Percentiles rank a stretch among this genome's conserved stretches.
These are phyloP conservation scores for Psilocybe tampanensis DNA, from an alignment of 768 basidiomycete genomes.

Conservation along the genomic window DNA sequence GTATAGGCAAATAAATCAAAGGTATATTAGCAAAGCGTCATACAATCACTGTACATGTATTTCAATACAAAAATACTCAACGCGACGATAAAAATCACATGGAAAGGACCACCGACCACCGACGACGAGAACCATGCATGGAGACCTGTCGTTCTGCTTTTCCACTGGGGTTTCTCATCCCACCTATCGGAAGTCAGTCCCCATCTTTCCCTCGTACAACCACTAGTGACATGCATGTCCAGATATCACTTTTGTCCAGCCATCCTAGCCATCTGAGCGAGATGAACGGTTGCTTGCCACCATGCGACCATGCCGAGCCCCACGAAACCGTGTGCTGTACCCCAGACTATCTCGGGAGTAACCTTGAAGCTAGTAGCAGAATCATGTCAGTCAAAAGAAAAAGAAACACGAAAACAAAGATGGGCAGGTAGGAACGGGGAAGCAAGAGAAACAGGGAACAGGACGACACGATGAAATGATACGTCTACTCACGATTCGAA, in stretches of 20 bases:
- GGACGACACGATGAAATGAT: too few species aligned
- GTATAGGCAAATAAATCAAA: not conserved
- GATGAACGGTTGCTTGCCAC: constrained; percentile 78
- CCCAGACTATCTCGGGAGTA: constrained; percentile 78
- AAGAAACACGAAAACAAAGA: not conserved
- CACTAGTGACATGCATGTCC: too few species aligned
- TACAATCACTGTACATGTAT: not conserved
- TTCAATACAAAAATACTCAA: too few species aligned
- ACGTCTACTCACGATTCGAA: constrained; percentile 69
- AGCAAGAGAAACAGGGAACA: not conserved
- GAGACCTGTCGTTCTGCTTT: not conserved
- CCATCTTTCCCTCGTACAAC: too few species aligned
- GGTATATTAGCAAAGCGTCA: not conserved
- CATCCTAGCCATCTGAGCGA: constrained; percentile 42
- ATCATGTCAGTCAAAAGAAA: not conserved
- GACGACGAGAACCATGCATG: too few species aligned
- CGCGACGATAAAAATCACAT: too few species aligned
- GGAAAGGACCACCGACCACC: too few species aligned
- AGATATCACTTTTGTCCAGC: constrained; percentile 12
- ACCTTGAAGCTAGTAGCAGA: constrained; percentile 43
- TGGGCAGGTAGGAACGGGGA: not conserved
- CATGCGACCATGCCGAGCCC: constrained; percentile 74
- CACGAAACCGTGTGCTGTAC: constrained; percentile 68
- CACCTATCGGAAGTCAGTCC: too few species aligned
- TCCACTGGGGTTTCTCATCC: too few species aligned